phyloP scores from a whole-genome alignment of 2,329 filamentous ascomycete genomes.

The Huntiella abstrusa region DNA sequence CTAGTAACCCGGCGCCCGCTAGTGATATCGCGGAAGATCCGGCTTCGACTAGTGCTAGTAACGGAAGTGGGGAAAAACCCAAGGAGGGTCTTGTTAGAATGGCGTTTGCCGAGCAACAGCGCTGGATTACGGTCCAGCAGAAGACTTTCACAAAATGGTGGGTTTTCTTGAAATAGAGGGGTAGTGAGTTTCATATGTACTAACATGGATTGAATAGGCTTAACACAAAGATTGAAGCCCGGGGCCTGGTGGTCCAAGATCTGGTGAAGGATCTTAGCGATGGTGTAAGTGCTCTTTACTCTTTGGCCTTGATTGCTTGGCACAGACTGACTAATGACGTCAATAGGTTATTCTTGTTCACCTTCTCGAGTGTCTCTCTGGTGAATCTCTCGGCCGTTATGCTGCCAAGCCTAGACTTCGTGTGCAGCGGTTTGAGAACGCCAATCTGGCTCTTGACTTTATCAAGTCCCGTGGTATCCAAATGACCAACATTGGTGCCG shows the following conservation, averaged over 20 bases:
- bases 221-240: slow-evolving; percentile 76
- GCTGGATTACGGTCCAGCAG: slow-evolving; percentile 70
- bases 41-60: neutral
- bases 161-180: slow-evolving; percentile 3
- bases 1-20: slow-evolving; percentile 23
- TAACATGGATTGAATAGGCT: slow-evolving; percentile 38
- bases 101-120: slow-evolving; percentile 45
- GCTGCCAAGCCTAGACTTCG: slow-evolving; percentile 89
- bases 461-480: slow-evolving; percentile 82
- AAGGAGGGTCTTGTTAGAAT: slow-evolving; percentile 37
- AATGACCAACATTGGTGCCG: slow-evolving; percentile 95
- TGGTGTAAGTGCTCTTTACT: slow-evolving; percentile 44
- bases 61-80: slow-evolving; percentile 20
- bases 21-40: slow-evolving; percentile 18
- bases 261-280: slow-evolving; percentile 80
- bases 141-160: slow-evolving; percentile 98
- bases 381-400: slow-evolving; percentile 89
- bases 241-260: slow-evolving; percentile 66
- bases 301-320: slow-evolving; percentile 1
- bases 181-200: neutral
- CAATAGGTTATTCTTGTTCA: slow-evolving; percentile 79
- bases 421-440: slow-evolving; percentile 95
- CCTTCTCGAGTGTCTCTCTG: slow-evolving; percentile 86
- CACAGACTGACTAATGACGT: neutral
- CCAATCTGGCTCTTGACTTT: slow-evolving; percentile 85